Conservation (phyloP, 2,329 filamentous ascomycete species). For the Phoma herbarum region DNA sequence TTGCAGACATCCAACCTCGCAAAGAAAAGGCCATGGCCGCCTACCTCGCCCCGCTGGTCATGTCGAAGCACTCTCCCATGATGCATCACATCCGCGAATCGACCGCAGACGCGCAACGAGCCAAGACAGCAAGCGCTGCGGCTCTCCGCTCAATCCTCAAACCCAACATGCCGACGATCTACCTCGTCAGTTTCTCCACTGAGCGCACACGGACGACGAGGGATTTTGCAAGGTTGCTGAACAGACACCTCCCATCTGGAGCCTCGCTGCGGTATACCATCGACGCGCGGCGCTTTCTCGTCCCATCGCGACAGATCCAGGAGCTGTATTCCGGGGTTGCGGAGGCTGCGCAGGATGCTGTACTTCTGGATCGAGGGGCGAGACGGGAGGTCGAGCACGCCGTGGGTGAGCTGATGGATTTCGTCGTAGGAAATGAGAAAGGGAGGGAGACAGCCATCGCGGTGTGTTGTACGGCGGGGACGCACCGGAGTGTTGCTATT, state of each 20-base stretch:
- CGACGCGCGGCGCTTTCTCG: slow-evolving; percentile 24
- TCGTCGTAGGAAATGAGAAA: slow-evolving; percentile 5
- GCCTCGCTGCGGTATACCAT: slow-evolving; percentile 40
- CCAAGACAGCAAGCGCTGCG: neutral
- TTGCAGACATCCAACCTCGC: neutral
- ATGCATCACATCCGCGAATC: slow-evolving; percentile 3
- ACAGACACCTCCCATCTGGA: slow-evolving; percentile 25
- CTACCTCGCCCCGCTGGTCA: neutral
- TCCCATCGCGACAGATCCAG: slow-evolving; percentile 28
- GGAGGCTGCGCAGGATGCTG: slow-evolving; percentile 30
- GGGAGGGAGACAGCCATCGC: slow-evolving; percentile 27
- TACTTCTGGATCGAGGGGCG: slow-evolving; percentile 33
- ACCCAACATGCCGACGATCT: slow-evolving; percentile 30
- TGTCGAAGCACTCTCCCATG: slow-evolving; percentile 5
- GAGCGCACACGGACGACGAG: slow-evolving; percentile 11
- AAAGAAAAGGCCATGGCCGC: neutral
- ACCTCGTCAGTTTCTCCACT: slow-evolving; percentile 37
- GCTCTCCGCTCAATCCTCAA: slow-evolving; percentile 2
- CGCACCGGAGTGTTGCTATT: slow-evolving; percentile 45
- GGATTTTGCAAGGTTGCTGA: slow-evolving; percentile 19
- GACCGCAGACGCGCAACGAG: neutral
- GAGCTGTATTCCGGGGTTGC: slow-evolving; percentile 35
- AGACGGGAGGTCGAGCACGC: slow-evolving; percentile 22
- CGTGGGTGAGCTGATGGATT: slow-evolving; percentile 24
- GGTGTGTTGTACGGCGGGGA: slow-evolving; percentile 40